These are phyloP conservation scores for Trichoderma semiorbis DNA, from an alignment of 2,329 filamentous ascomycete species.

Conservation along the genomic window DNA sequence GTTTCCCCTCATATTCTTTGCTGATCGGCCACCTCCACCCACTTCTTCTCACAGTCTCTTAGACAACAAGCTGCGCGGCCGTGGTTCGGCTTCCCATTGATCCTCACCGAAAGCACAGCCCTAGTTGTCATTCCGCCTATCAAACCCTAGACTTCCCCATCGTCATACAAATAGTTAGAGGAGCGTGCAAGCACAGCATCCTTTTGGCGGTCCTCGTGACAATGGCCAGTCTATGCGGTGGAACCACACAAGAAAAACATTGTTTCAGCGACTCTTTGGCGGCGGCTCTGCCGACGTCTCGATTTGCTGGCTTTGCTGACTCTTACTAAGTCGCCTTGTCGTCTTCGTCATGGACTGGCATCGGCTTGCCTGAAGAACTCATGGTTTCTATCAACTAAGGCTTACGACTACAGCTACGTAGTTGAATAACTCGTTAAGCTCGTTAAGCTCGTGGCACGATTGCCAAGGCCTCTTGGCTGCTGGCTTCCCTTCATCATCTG, in stretches of 20 bases:
- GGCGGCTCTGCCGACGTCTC: not conserved
- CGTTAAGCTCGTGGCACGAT: not conserved
- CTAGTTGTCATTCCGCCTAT: conserved; percentile 12
- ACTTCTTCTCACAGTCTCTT: not conserved
- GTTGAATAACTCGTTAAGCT: not conserved
- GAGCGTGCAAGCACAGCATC: not conserved
- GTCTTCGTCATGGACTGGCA: not conserved
- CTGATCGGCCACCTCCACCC: not conserved
- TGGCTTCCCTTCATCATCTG: not conserved
- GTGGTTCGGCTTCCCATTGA: not conserved
- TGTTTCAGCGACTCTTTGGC: not conserved
- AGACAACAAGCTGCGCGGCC: not conserved
- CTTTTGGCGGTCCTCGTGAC: conserved; percentile 17
- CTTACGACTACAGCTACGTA: not conserved
- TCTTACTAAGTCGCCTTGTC: not conserved
- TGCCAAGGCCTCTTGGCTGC: not conserved
- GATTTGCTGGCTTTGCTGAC: not conserved
- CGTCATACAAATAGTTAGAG: not conserved
- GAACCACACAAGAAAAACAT: not conserved
- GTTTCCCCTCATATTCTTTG: not conserved
- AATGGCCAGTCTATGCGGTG: not conserved
- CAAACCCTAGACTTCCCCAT: conserved; percentile 17
- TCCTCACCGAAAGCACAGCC: conserved; percentile 15
- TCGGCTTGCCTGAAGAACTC: not conserved
- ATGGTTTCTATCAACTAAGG: not conserved